These are phyloP conservation scores for Arthromyces matolae DNA, from an alignment of 768 basidiomycete species.

Conservation along the genomic window DNA sequence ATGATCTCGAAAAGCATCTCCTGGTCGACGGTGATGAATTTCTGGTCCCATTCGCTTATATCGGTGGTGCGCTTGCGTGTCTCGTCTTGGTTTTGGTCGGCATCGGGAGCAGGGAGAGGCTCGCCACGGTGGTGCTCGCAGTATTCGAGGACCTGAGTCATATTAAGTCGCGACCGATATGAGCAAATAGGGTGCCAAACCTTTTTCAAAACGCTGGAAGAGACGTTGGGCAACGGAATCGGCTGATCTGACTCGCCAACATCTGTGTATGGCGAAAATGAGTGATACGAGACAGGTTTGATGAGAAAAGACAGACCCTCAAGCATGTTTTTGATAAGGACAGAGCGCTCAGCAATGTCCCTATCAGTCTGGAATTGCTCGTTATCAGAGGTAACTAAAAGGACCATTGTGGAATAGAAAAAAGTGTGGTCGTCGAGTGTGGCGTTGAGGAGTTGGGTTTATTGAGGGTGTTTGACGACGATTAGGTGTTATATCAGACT, in stretches of 20 bases:
- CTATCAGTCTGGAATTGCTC: conserved; percentile 92
- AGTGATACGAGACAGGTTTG: conserved; percentile 5
- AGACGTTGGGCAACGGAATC: conserved; percentile 92
- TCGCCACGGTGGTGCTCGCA: conserved; percentile 99
- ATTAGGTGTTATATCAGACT: conserved; percentile 27
- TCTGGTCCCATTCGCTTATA: conserved; percentile 98
- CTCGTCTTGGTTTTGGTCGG: conserved; percentile 84
- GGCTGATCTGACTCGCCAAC: conserved; percentile 93
- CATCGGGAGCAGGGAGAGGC: conserved; percentile 84
- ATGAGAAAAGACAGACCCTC: conserved; percentile 60
- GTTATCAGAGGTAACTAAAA: conserved; percentile 91
- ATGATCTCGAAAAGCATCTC: conserved; percentile 99
- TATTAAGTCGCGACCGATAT: background rate
- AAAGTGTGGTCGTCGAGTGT: conserved; percentile 14
- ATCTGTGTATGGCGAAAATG: conserved; percentile 45
- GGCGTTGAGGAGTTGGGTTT: conserved; percentile 13
- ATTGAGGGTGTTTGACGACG: conserved; percentile 5
- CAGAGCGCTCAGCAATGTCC: conserved; percentile 91
- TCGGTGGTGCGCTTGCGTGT: conserved; percentile 97
- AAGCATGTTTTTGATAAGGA: conserved; percentile 99
- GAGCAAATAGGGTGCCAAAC: conserved; percentile 31
- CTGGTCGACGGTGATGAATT: conserved; percentile 97
- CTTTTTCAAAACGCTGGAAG: conserved; percentile 91
- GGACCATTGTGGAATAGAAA: conserved; percentile 54
- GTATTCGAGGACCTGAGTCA: conserved; percentile 86